Conservation (phyloP, 1,284 basidiomycete species). For the Tilletiaria anomala region DNA sequence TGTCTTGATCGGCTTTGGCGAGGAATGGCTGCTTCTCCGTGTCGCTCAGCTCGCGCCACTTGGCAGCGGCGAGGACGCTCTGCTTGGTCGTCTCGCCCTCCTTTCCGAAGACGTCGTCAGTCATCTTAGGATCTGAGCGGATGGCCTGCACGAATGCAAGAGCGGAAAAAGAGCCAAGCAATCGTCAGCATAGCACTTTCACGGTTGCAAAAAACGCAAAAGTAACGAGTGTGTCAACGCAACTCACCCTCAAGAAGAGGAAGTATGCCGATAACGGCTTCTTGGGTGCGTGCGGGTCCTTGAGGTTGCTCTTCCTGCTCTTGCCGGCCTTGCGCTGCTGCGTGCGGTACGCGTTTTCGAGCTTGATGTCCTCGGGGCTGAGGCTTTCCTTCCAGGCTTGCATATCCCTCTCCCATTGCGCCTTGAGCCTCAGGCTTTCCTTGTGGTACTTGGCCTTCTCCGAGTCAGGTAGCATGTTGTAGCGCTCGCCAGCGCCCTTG, state of each 20-base stretch:
- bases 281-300: slow-evolving; percentile 91
- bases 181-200: neutral
- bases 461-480: slow-evolving; percentile 59
- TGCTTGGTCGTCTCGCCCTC: slow-evolving; percentile 89
- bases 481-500: slow-evolving; percentile 82
- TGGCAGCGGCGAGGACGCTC: slow-evolving; percentile 77
- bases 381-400: slow-evolving; percentile 72
- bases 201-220: neutral
- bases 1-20: slow-evolving; percentile 29
- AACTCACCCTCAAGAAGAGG: slow-evolving; percentile 78
- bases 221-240: neutral
- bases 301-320: slow-evolving; percentile 82
- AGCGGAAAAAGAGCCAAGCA: neutral
- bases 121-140: slow-evolving; percentile 27
- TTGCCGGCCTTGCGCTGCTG: slow-evolving; percentile 86
- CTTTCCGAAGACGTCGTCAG: slow-evolving; percentile 65
- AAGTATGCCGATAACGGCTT: slow-evolving; percentile 89
- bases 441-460: slow-evolving; percentile 54
- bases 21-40: slow-evolving; percentile 53
- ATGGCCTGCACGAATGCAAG: slow-evolving; percentile 12
- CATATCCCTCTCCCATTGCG: slow-evolving; percentile 62
- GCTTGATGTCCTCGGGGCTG: slow-evolving; percentile 85
- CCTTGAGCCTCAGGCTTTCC: slow-evolving; percentile 65
- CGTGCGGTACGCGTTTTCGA: slow-evolving; percentile 77
- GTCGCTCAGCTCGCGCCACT: slow-evolving; percentile 80